Evolutionary conservation across 345 rosid species (phyloP), one percentile per base, ranked within the genome.

Genomic region (Lumnitzera racemosa): DNA sequence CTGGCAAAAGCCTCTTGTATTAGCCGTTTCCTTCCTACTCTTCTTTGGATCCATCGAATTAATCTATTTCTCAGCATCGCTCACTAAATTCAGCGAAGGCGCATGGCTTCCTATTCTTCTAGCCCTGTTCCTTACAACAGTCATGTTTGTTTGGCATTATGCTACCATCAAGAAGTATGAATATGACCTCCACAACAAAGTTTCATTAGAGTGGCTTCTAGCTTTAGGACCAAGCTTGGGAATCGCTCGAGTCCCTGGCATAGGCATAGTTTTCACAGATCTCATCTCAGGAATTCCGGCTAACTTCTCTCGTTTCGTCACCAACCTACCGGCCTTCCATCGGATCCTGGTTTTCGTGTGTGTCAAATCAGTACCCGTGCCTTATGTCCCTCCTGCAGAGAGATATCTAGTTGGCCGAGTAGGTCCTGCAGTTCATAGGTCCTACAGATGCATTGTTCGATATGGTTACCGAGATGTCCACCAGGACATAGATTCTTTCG

Each of bases 101-200:
- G 99, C 99, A 24, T 95, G 99, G 99, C 96, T 95, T 24, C 99
- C 99, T 14, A 90, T 95, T 65, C 99, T 95, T 72, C 76, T 90
- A 51, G 96, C 99, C 15, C 81, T 95, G 24, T 51, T 88, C 60
- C 89, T 95, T 66, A 86, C 88, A 83, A 86, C 79, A 60, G 63
- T 88, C 81, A 88, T 95, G 99, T 85, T 95, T 61, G 85, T 95
- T 55, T 95, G 99, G 99, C 97, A 90, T 67, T 95, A 90, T 60
- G 83, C 89, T 15, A 90, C 99, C 61, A 77, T 88, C 58, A 88
- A 88, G 74, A 95, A 88, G 64, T 95, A 95, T 56, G 99, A 95
- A 67, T 90, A 74, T 55, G 97, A 95, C 64, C 89, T 90, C 74
- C 91, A 95, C 72, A 90, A 95, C 80, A 95, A 95, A 76, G 94